Percentiles rank a stretch among this genome's conserved stretches.
Conservation (phyloP, 768 basidiomycete genomes). For the Mycena olivaceomarginata region DNA sequence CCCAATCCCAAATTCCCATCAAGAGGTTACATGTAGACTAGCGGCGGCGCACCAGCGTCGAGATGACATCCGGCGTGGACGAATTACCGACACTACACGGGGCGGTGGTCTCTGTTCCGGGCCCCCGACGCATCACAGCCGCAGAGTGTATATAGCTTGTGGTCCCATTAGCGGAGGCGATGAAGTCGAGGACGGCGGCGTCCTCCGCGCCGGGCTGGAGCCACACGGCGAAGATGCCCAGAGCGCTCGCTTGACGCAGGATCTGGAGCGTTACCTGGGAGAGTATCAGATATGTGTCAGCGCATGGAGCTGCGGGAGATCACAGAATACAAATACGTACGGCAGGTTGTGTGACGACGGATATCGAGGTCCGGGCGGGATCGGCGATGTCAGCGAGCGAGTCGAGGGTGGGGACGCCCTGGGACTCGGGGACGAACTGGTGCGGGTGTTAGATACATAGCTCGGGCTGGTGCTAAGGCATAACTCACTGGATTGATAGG, state of each 20-base stretch:
- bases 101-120: too few species aligned
- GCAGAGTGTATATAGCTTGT: constrained; percentile 31
- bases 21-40: neutral
- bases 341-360: constrained; percentile 74
- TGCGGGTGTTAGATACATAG: neutral
- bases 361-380: constrained; percentile 70
- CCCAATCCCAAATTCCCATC: neutral
- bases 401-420: constrained; percentile 63
- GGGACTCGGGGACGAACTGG: constrained; percentile 56
- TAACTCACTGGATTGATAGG: constrained; percentile 70
- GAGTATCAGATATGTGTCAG: neutral
- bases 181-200: constrained; percentile 54
- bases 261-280: constrained; percentile 69
- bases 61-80: neutral
- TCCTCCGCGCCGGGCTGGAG: constrained; percentile 81
- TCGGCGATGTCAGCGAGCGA: constrained; percentile 62
- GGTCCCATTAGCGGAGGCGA: constrained; percentile 14
- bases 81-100: neutral
- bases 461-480: neutral
- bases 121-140: neutral
- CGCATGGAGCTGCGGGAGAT: neutral
- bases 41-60: neutral
- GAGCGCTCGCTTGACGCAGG: constrained; percentile 67
- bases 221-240: constrained; percentile 72
- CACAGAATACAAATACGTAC: constrained; percentile 49